Evolutionary conservation across 371 early-diverging fungal genomes (phyloP), one percentile per base, ranked within the genome.

Genomic region (Mucor velutinosus): DNA sequence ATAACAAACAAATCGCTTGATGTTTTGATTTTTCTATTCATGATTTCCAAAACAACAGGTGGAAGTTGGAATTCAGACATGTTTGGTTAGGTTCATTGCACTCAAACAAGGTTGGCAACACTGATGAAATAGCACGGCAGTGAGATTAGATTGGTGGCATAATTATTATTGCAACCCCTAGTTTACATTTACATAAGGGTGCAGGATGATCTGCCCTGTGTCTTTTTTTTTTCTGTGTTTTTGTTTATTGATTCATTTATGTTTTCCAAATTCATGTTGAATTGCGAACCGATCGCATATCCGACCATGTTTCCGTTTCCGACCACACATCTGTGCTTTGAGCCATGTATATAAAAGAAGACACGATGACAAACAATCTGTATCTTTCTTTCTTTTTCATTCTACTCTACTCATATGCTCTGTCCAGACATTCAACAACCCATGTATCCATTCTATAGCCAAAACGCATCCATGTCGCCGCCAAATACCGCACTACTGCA

Each of bases 401-500:
- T 7, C 37, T 30, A 37, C 41, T 58, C 23, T 0, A 8, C 21
- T 45, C 41, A 15, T 19, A 67, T 67, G 67, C 60, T 67, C 41
- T 67, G 67, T 61, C 17, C 61, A 61, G 67, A 67, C 51, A 41
- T 67, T 56, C 67, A 60, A 33, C 62, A 61, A 61, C 39, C 56
- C 10, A 62, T 62, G 56, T 67, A 67, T 41, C 15, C 41, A 29
- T 39, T 27, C 25, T 11, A 64, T 39, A 41, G n/a, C 39, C 12
- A 23, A 11, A 27, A 14, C 27, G 27, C 27, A 53, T 12, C 53
- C 53, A 53, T 53, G 53, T 53, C 57, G 19, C 33, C 57, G 19
- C 30, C 57, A 14, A 33, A 57, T 19, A 33, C 30, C n/a, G 10
- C 33, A 32, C 15, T 32, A 15, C 30, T 33, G 12, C 23, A n/a